Percentiles rank a stretch among this genome's conserved stretches.
Evolutionary conservation across 306 rosid genomes (phyloP).

Genomic region (Vigna radiata): DNA sequence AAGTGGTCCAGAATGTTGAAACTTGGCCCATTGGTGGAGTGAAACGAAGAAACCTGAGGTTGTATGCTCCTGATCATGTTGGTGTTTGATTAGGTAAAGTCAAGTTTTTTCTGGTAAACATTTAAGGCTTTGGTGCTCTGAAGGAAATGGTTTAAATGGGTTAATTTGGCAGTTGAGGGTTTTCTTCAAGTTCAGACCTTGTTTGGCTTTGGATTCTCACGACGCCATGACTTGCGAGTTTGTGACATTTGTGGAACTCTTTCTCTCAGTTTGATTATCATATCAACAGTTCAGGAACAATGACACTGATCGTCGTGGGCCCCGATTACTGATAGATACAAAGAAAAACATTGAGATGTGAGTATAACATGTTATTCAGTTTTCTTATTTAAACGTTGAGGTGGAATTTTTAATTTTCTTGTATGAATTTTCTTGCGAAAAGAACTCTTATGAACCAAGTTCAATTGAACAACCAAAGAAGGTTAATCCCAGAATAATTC

Average conservation of each 20-base stretch:
- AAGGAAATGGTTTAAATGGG: slow-evolving; percentile 40
- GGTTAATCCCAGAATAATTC: too few species aligned
- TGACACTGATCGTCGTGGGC: too few species aligned
- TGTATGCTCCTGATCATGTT: slow-evolving; percentile 43
- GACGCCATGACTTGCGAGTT: slow-evolving; percentile 43
- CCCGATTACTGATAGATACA: too few species aligned
- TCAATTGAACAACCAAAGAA: too few species aligned
- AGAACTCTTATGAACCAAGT: too few species aligned
- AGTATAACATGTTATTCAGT: too few species aligned
- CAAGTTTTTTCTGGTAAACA: slow-evolving; percentile 49
- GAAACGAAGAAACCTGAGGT: slow-evolving; percentile 52
- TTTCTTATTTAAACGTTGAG: too few species aligned
- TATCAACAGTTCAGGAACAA: too few species aligned
- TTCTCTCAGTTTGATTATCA: background rate
- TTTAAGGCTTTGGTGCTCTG: slow-evolving; percentile 38
- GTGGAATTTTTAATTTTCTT: too few species aligned
- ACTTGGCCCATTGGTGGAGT: slow-evolving; percentile 48
- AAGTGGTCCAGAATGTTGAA: slow-evolving; percentile 61
- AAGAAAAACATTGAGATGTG: too few species aligned
- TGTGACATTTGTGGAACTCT: slow-evolving; percentile 40
- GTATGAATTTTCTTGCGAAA: too few species aligned
- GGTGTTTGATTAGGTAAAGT: slow-evolving; percentile 45
- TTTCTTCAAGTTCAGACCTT: slow-evolving; percentile 47
- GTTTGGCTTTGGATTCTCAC: slow-evolving; percentile 59
- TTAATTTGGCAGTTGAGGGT: slow-evolving; percentile 63